Evolutionary conservation across 345 rosid genomes (phyloP), one percentile per base, ranked within the genome.

Genomic region (Populus deltoides): DNA sequence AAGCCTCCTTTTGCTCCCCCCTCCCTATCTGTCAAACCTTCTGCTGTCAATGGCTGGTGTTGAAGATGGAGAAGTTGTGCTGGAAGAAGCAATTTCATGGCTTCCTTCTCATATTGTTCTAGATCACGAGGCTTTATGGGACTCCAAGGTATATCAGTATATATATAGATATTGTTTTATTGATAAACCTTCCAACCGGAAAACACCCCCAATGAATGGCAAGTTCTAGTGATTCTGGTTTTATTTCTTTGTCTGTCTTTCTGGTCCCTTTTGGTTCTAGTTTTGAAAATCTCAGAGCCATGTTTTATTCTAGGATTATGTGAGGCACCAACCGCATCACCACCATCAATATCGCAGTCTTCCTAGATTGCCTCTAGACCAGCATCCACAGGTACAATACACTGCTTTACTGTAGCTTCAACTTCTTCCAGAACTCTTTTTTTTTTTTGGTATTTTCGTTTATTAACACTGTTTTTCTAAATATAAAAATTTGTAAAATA

Each of bases 21-120:
- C 45, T 80, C 31, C 47, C 29, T 49, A 5, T 11, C 5, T 25
- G 2, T 66, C 39, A 47, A 13, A 66, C 20, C 12, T 49, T 31
- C 72, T 65, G 3, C 17, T 3, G 2, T 76, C 71, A 57, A 80
- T 81, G 85, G 85, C 82, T 12, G 39, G 55, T 38, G 71, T 67
- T 55, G 78, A 82, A 72, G 89, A 83, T 72, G 87, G 80, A 29
- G 91, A 87, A 36, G 61, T 84, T 18, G 84, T 83, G 47, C 85
- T 85, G 70, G 87, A 87, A 77, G 88, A 90, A 81, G 90, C 83
- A 77, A 80, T 81, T 31, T 75, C 85, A 57, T 82, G 90, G 84
- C 77, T 79, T 36, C 90, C 94, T 65, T 89, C 92, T n/a, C 88
- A 78, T 68, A 33, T 33, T 33, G 81, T 80, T 80, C 81, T 83